Evolutionary conservation across 805 yeast species (phyloP), one percentile per base, ranked within the genome.

Genomic region (Barnettozyma sp.): DNA sequence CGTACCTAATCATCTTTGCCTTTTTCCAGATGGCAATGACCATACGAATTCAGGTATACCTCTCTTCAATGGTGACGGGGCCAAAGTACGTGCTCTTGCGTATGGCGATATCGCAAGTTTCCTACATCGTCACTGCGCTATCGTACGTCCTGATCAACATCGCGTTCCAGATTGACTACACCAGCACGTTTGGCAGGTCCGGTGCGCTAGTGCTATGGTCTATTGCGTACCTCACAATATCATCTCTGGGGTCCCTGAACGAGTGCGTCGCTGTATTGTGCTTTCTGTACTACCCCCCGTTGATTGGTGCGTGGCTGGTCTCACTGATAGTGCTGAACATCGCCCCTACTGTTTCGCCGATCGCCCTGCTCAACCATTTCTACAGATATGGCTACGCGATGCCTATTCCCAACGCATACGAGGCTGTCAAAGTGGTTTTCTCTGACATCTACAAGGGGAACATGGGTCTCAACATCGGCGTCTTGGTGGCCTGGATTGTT

Each of bases 171-270:
- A 66, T 80, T 20, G 68, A 71, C 43, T 68, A 76, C 49, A 65
- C 69, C 12, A 50, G 39, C 1, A 58, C 84, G 0, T 82, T 74
- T 61, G 86, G 84, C 1, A 63, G 58, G 13, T 70, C 78, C 4
- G 94, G 92, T 0, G 82, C 82, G 48, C 63, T 83, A 25, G 78
- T 82, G 1, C 68, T 70, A 38, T 82, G 90, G 90, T 71, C 76
- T 73, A 49, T 75, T 29, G 64, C 74, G 7, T 83, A 61, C 54
- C 45, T 82, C 35, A 71, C 83, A 10, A 79, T 83, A 82, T 58
- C 74, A 40, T 80, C 86, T 1, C 74, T 81, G 14, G 94, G 92
- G 30, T 70, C 79, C 14, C 72, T 78, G 22, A 79, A 78, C 49
- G 90, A 83, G 56, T 70, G 76, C 40, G 58, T 70, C 40, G 73